phyloP scores from a whole-genome alignment of 768 basidiomycete genomes.

The Leucocoprinus sp. region DNA sequence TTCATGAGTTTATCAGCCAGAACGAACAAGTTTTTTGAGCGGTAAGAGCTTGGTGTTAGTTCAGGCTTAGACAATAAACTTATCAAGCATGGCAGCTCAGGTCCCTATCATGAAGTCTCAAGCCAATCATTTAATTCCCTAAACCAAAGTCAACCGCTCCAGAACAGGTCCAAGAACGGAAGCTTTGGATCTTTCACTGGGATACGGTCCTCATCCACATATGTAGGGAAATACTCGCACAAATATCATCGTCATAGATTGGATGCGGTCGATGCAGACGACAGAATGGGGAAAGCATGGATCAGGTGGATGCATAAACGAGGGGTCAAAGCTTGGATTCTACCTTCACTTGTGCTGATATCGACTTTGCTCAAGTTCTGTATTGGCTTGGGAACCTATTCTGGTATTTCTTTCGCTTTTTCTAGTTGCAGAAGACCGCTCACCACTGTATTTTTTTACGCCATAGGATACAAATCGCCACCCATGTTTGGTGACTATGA shows the following conservation, averaged over 20 bases:
- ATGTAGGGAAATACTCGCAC: background rate
- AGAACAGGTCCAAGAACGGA: conserved; percentile 10
- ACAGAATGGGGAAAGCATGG: conserved; percentile 48
- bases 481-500: conserved; percentile 92
- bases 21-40: background rate
- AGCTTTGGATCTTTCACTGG: conserved; percentile 9
- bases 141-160: conserved; percentile 24
- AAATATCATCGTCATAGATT: conserved; percentile 5
- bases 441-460: conserved; percentile 42
- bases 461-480: conserved; percentile 49
- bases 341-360: conserved; percentile 46
- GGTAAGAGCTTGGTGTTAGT: conserved; percentile 1
- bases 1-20: background rate
- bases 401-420: conserved; percentile 44
- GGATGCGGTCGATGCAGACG: conserved; percentile 20
- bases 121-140: conserved; percentile 32
- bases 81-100: background rate
- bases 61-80: background rate
- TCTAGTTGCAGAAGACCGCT: too few relatives aligned
- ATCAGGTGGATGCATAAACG: conserved; percentile 75
- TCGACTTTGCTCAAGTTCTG: conserved; percentile 57
- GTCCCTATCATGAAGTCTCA: conserved; percentile 1
- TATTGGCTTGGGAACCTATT: conserved; percentile 72
- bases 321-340: conserved; percentile 49
- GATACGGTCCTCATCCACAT: conserved; percentile 5